A percentile compares a stretch with the other conserved stretches of the same genome.
phyloP scores from a whole-genome alignment of 139 green algal species.

The Limnomonas spitsbergensis region DNA sequence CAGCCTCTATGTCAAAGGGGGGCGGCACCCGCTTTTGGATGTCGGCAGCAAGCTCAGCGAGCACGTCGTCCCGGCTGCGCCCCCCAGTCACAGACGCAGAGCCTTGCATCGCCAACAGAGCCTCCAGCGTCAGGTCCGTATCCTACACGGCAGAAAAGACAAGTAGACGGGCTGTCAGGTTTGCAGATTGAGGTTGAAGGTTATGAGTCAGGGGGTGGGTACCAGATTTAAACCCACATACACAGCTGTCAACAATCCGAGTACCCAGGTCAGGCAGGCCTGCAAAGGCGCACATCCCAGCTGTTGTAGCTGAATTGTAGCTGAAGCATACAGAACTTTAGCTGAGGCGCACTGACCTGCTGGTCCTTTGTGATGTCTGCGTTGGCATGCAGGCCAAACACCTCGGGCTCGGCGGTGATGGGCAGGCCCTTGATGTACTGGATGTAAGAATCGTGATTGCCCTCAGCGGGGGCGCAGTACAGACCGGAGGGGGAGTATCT shows the following conservation, averaged over 20 bases:
- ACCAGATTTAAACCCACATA: too few species aligned
- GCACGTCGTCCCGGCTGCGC: constrained; percentile 51
- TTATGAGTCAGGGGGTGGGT: too few species aligned
- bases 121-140: constrained; percentile 59
- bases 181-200: too few species aligned
- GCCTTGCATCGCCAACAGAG: constrained; percentile 14
- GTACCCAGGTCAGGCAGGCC: too few species aligned
- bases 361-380: constrained; percentile 80
- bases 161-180: too few species aligned
- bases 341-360: too few species aligned
- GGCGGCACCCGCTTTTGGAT: constrained; percentile 49
- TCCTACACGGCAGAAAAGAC: too few species aligned
- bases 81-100: constrained; percentile 27
- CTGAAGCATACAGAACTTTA: too few species aligned
- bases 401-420: constrained; percentile 54
- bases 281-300: too few species aligned
- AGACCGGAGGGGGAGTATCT: constrained; percentile 37
- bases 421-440: constrained; percentile 61
- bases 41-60: constrained; percentile 55
- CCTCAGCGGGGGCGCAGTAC: constrained; percentile 64
- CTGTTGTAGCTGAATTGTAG: too few species aligned
- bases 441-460: constrained; percentile 50
- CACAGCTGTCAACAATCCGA: too few species aligned
- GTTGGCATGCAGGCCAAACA: constrained; percentile 77
- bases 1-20: constrained; percentile 73